Conservation (phyloP, 495 filamentous ascomycete species). For the Penicillium odoratum region DNA sequence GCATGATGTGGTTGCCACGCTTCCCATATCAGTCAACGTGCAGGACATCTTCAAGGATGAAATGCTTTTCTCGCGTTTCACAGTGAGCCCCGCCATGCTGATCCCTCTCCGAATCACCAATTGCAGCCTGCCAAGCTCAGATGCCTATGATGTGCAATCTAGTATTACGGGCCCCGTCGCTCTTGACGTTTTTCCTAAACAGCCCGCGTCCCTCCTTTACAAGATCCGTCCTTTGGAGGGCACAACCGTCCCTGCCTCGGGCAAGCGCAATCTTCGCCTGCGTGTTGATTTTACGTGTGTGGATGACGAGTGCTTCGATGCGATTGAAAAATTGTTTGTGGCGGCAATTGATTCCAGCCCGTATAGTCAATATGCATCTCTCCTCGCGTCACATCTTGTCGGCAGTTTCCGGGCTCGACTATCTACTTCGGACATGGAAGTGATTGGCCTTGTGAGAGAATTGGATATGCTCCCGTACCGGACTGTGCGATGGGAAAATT, state of each 20-base stretch:
- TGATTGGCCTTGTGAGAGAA: conserved; percentile 46
- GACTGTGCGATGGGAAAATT: conserved; percentile 40
- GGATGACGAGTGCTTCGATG: conserved; percentile 58
- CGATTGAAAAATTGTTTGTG: conserved; percentile 43
- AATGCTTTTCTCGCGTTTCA: conserved; percentile 84
- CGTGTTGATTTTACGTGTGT: conserved; percentile 76
- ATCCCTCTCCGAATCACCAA: conserved; percentile 73
- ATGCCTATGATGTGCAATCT: conserved; percentile 64
- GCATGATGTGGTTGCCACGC: conserved; percentile 62
- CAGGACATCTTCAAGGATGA: conserved; percentile 91
- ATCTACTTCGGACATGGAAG: conserved; percentile 57
- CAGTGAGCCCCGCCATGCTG: conserved; percentile 71
- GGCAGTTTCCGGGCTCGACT: conserved; percentile 51
- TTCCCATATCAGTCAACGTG: conserved; percentile 92
- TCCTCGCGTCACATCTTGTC: conserved; percentile 54
- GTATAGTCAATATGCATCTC: conserved; percentile 43
- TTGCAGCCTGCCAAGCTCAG: conserved; percentile 68
- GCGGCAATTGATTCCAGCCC: conserved; percentile 43
- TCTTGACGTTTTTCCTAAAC: conserved; percentile 71
- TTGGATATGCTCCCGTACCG: conserved; percentile 43
- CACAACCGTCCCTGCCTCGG: conserved; percentile 30
- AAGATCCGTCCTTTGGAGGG: conserved; percentile 54
- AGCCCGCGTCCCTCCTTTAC: conserved; percentile 81
- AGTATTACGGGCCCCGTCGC: conserved; percentile 54
- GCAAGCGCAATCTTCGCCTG: conserved; percentile 58